Conservation (phyloP, 805 yeast species). For the Candida koratica region DNA sequence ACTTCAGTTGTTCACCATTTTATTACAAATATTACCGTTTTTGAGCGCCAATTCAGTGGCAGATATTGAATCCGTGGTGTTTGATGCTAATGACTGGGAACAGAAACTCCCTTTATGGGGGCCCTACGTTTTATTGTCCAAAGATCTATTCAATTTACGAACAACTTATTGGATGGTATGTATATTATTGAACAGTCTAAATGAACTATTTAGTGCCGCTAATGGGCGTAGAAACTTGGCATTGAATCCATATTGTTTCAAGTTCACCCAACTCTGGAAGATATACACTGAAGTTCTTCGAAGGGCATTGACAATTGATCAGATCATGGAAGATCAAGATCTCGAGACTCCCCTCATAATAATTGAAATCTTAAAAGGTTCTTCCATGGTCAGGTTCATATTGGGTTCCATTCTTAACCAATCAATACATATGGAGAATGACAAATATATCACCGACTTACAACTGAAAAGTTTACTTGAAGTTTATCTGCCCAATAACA, state of each 20-base stretch:
- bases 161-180: conserved; percentile 23
- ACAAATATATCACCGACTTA: conserved; percentile 9
- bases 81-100: conserved; percentile 3
- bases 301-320: conserved; percentile 53
- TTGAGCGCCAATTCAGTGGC: not conserved
- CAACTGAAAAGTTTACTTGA: conserved; percentile 8
- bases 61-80: not conserved
- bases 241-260: conserved; percentile 59
- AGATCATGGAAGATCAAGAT: conserved; percentile 25
- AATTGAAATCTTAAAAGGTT: conserved; percentile 48
- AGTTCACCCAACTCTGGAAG: conserved; percentile 62
- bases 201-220: conserved; percentile 28
- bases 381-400: conserved; percentile 59
- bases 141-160: conserved; percentile 23
- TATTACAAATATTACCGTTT: not conserved
- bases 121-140: conserved; percentile 30
- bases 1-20: conserved; percentile 32
- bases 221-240: conserved; percentile 36
- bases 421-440: not conserved
- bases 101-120: conserved; percentile 8
- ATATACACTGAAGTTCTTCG: conserved; percentile 56
- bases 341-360: conserved; percentile 30
- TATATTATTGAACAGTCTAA: conserved; percentile 29
- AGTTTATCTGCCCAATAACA: conserved; percentile 30
- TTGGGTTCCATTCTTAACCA: conserved; percentile 49